These are phyloP conservation scores for Coemansia sp. DNA, from an alignment of 192 early-diverging fungal species.

Conservation along the genomic window DNA sequence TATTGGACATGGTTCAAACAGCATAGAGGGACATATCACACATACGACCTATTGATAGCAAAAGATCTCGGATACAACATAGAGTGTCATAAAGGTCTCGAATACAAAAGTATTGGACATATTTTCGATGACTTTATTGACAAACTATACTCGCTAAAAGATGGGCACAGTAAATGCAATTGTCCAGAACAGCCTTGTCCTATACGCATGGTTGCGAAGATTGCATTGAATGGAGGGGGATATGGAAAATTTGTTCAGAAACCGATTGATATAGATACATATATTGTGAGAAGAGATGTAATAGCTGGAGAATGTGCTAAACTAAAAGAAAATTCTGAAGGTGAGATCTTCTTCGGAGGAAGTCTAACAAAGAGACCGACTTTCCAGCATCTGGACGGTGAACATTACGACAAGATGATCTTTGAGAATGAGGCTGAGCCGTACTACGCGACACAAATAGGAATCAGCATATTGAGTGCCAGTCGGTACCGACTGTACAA, in stretches of 20 bases:
- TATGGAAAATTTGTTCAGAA: slow-evolving; percentile 2
- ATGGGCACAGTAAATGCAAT: background rate
- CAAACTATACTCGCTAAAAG: background rate
- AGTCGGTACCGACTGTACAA: background rate
- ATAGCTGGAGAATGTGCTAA: background rate
- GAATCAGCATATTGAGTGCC: background rate
- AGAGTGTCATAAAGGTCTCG: background rate
- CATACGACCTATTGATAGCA: background rate
- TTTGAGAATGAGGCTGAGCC: background rate
- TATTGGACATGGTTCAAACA: background rate
- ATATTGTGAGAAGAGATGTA: background rate
- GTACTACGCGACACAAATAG: background rate
- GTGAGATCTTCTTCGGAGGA: background rate
- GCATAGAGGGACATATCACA: background rate
- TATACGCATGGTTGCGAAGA: background rate
- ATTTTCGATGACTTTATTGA: background rate
- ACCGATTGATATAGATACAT: background rate
- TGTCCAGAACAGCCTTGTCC: background rate
- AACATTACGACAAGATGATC: slow-evolving; percentile 2
- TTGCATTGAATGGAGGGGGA: background rate
- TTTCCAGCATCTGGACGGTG: background rate
- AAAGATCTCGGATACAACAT: background rate
- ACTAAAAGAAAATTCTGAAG: background rate
- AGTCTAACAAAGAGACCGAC: background rate
- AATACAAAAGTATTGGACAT: background rate